Conservation (phyloP, 805 yeast genomes). For the Kuraishia piskuri region DNA sequence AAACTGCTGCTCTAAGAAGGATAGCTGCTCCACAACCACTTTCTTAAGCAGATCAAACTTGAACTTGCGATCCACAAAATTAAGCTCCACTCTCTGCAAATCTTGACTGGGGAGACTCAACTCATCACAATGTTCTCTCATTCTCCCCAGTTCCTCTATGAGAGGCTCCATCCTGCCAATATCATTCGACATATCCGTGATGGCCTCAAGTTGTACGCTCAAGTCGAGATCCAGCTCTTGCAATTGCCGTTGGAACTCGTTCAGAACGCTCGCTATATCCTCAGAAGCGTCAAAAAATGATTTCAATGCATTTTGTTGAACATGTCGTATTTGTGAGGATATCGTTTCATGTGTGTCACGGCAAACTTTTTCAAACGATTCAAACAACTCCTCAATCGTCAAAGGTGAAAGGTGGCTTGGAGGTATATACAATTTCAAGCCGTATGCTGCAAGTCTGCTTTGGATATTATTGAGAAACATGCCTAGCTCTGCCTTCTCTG, state of each 20-base stretch:
- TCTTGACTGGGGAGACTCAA: not conserved
- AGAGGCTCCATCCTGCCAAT: not conserved
- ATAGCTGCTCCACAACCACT: conserved; percentile 27
- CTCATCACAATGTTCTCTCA: not conserved
- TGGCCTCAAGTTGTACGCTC: conserved; percentile 3
- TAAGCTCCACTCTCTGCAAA: not conserved
- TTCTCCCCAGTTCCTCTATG: not conserved
- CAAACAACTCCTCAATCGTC: not conserved
- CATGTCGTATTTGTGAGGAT: not conserved
- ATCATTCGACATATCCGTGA: not conserved
- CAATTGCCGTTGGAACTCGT: conserved; percentile 4
- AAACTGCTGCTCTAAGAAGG: conserved; percentile 33
- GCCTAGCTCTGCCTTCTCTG: not conserved
- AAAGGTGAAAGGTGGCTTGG: not conserved
- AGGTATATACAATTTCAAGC: conserved; percentile 1
- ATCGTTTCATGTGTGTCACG: not conserved
- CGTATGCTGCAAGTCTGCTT: conserved; percentile 14
- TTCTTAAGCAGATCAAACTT: conserved; percentile 27
- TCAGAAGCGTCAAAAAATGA: not conserved
- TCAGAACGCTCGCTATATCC: not conserved
- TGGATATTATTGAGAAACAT: not conserved
- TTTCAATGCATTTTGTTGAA: not conserved
- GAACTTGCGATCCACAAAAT: conserved; percentile 26
- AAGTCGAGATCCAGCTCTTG: conserved; percentile 5
- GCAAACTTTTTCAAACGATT: not conserved